These are phyloP conservation scores for Cryphonectria japonica DNA, from an alignment of 2,329 filamentous ascomycete species.

Conservation along the genomic window DNA sequence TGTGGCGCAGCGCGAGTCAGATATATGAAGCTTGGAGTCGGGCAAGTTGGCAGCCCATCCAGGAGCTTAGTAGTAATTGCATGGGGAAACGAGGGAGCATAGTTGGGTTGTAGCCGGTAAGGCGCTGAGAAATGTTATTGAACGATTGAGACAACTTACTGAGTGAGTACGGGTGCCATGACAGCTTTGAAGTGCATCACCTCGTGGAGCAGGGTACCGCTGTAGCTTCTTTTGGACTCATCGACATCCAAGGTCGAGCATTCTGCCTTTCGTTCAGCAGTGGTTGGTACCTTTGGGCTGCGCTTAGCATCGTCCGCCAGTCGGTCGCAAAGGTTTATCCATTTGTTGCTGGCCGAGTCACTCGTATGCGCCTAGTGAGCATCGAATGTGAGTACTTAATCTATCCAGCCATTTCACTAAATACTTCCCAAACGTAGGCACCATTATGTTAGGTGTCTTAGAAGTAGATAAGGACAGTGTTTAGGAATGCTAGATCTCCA, in stretches of 20 bases:
- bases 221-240: neutral
- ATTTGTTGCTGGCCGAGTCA: neutral
- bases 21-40: neutral
- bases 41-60: neutral
- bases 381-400: neutral
- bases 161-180: neutral
- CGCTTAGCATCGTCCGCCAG: neutral
- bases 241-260: neutral
- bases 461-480: no score
- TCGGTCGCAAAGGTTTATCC: neutral
- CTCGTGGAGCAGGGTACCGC: neutral
- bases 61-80: no score
- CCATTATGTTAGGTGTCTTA: no score
- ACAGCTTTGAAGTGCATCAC: slow-evolving; percentile 1
- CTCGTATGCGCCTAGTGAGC: neutral
- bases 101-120: no score
- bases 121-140: neutral
- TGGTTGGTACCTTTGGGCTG: neutral
- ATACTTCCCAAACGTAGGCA: no score
- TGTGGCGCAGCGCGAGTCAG: neutral
- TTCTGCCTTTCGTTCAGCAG: neutral
- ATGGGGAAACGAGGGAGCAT: no score
- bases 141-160: neutral
- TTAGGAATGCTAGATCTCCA: no score
- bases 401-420: neutral